phyloP scores from a whole-genome alignment of 257 asterid genomes.

The Gynochthodes officinalis region DNA sequence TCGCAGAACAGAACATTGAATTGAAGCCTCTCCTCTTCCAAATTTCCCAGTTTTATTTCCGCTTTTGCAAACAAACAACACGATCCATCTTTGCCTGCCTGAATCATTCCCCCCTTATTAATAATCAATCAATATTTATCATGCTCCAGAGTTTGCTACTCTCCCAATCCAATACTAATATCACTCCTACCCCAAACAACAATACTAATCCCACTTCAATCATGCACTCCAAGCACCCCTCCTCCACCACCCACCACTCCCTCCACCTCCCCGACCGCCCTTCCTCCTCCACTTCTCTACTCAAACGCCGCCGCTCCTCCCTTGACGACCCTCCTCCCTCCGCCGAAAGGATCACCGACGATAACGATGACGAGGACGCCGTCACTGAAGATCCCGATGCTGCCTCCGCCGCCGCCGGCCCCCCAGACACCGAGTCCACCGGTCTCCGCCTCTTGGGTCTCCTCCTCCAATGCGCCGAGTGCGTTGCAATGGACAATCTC shows the following conservation, averaged over 20 bases:
- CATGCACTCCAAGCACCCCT: conserved; percentile 29
- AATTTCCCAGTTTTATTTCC: no score
- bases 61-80: no score
- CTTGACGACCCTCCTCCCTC: conserved; percentile 9
- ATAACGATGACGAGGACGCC: conserved; percentile 15
- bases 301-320: conserved; percentile 19
- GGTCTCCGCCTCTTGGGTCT: conserved; percentile 75
- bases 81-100: no score
- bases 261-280: conserved; percentile 6
- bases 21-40: background rate
- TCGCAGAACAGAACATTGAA: no score
- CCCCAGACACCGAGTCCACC: conserved; percentile 33
- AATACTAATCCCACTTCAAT: background rate
- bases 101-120: no score
- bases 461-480: conserved; percentile 86
- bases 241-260: conserved; percentile 4
- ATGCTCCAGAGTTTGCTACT: conserved; percentile 6
- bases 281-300: conserved; percentile 8
- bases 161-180: background rate
- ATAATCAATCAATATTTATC: background rate
- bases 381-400: background rate
- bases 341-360: background rate
- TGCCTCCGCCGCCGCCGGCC: background rate
- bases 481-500: conserved; percentile 70
- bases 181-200: no score